These are phyloP conservation scores for Xanthoconium separans DNA, from an alignment of 1,284 basidiomycete genomes.

Conservation along the genomic window DNA sequence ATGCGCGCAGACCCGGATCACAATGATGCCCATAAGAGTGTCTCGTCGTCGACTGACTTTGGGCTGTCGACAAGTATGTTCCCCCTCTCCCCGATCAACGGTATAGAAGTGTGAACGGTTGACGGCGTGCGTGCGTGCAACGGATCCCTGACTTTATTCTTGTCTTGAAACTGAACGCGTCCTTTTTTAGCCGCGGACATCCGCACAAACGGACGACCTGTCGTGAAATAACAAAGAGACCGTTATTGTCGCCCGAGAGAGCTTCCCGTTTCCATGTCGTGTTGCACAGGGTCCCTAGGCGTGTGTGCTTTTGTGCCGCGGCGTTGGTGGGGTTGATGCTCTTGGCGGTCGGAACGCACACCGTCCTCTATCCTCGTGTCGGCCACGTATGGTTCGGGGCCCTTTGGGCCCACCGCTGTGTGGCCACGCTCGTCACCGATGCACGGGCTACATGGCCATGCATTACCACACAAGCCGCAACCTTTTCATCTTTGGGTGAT, in stretches of 20 bases:
- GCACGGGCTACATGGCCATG: conserved; percentile 5
- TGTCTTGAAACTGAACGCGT: background rate
- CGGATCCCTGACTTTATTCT: background rate
- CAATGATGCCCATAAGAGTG: background rate
- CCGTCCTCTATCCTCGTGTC: conserved; percentile 20
- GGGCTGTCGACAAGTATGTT: background rate
- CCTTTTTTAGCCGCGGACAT: conserved; percentile 10
- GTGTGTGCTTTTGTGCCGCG: background rate
- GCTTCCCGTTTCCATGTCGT: background rate
- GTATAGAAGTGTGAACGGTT: background rate
- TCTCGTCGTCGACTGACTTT: background rate
- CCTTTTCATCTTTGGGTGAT: conserved; percentile 23
- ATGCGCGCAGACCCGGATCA: conserved; percentile 5
- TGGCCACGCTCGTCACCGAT: conserved; percentile 17
- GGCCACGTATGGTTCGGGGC: background rate
- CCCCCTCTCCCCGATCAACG: background rate
- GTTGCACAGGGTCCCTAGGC: background rate
- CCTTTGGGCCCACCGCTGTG: conserved; percentile 2
- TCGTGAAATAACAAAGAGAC: conserved; percentile 4
- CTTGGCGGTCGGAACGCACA: background rate
- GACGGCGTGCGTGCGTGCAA: conserved; percentile 2
- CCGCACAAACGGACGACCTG: background rate
- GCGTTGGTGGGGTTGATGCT: conserved; percentile 2
- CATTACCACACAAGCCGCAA: conserved; percentile 14
- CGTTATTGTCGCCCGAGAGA: background rate